These are phyloP conservation scores for Neodidymelliopsis sp. DNA, from an alignment of 2,329 filamentous ascomycete genomes.

Conservation along the genomic window DNA sequence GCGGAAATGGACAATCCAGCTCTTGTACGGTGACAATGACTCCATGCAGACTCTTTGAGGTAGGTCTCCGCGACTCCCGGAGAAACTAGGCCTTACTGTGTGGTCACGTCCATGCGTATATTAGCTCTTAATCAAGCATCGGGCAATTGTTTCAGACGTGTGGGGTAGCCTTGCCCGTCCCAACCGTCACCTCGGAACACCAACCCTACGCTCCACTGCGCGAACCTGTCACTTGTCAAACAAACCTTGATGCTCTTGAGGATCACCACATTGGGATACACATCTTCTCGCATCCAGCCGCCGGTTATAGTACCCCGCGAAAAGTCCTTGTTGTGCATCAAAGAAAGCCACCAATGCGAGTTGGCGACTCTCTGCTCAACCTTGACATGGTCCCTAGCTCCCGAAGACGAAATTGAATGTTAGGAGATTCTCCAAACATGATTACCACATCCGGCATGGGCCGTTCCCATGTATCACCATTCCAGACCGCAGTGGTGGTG, in stretches of 20 bases:
- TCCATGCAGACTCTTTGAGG: not conserved
- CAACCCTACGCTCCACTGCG: constrained; percentile 8
- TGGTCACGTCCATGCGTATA: constrained; percentile 21
- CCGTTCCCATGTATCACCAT: constrained; percentile 12
- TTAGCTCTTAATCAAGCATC: constrained; percentile 31
- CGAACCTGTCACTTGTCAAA: constrained; percentile 6
- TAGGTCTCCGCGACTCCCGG: constrained; percentile 10
- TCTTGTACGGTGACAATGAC: not conserved
- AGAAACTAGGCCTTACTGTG: constrained; percentile 12
- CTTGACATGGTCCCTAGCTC: not conserved
- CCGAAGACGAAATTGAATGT: constrained; percentile 2
- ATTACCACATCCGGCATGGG: constrained; percentile 12
- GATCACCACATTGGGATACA: not conserved
- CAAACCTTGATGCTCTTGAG: constrained; percentile 5
- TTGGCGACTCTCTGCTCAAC: not conserved
- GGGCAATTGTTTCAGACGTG: constrained; percentile 28
- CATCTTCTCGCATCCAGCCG: constrained; percentile 9
- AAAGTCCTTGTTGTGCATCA: constrained; percentile 1
- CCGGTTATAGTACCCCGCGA: constrained; percentile 14
- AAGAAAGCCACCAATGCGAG: constrained; percentile 25
- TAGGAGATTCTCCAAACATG: not conserved
- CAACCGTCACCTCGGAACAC: constrained; percentile 12
- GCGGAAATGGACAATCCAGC: not conserved
- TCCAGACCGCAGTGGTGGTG: constrained; percentile 10
- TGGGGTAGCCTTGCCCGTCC: constrained; percentile 15